Percentiles rank a stretch among this genome's conserved stretches.
Evolutionary conservation across 768 basidiomycete species (phyloP).

Genomic region (Tricholoma sp.): DNA sequence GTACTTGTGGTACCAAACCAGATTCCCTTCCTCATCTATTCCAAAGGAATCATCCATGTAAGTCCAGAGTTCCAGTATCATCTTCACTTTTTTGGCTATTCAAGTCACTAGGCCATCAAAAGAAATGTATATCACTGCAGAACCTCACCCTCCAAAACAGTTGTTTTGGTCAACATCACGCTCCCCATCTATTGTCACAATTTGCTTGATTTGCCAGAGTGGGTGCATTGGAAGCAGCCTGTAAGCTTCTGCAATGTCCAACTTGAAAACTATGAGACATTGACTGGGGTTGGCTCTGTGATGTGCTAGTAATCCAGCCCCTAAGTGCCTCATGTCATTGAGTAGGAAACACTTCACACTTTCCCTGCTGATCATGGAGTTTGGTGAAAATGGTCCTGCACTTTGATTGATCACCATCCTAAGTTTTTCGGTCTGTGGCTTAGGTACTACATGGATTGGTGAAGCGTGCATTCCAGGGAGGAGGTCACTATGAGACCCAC

Average conservation of each 20-base stretch:
- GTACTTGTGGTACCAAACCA: constrained; percentile 24
- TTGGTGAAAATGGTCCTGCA: background rate
- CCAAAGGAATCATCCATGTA: constrained; percentile 7
- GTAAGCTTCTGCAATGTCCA: too few species aligned
- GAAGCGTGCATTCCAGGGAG: constrained; percentile 4
- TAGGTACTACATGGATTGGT: constrained; percentile 35
- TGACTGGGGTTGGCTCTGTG: background rate
- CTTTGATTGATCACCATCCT: background rate
- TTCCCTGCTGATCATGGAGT: background rate
- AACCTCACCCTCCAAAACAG: constrained; percentile 25
- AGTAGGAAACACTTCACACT: background rate
- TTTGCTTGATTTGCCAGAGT: too few species aligned
- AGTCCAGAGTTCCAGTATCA: background rate
- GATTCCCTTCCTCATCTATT: constrained; percentile 14
- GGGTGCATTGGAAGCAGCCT: too few species aligned
- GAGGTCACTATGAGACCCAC: too few species aligned
- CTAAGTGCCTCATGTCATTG: constrained; percentile 3
- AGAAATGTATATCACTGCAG: constrained; percentile 20
- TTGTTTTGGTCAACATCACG: constrained; percentile 26
- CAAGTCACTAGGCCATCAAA: constrained; percentile 20
- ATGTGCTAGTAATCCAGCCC: background rate
- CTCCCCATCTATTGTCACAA: constrained; percentile 6
- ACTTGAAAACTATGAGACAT: constrained; percentile 11
- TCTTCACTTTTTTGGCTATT: background rate
- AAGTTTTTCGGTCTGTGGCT: constrained; percentile 6